Base-by-base conservation (phyloP, 768 basidiomycete species). In the Lactarius akahatsu region DNA sequence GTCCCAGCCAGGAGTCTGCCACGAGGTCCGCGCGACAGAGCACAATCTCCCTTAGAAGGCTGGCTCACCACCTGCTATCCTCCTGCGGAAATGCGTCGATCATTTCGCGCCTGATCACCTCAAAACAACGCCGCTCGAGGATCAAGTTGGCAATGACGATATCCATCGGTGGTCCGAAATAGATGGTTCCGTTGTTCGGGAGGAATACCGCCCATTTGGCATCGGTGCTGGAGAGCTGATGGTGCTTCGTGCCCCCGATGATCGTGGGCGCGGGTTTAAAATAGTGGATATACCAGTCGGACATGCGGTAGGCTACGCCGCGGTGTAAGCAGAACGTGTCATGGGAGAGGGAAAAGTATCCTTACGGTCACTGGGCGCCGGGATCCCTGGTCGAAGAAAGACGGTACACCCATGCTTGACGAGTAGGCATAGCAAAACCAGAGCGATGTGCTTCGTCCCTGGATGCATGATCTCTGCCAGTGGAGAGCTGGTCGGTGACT, bases 11-110 rank as follows among this genome's bases (percentile, higher is more conserved):
- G 11, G 73, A 38, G 61, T 77, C 76, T 57, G 80, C 38, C 32
- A 74, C 71, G 32, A 74, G 72, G 60, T 79, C 75, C 4, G 73
- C 74, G 0, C 74, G 74, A 52, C 80, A 81, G 34, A 77, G 68
- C 0, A 79, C 62, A 73, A 76, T 76, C 73, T 28, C 28, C 28
- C 28, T 28, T 28, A 28, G 28, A 28, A 28, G 28, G 28, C 28
- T 28, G 28, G 28, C 28, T 2, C 28, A 28, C 28, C 28, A 28
- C 28, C 28, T 28, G 28, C 28, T 28, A 28, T 28, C 28, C 28
- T 28, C 28, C 80, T 32, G 30, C 30, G 30, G 30, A 32, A 32
- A 32, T 5, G 30, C 30, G 30, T 32, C 30, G 30, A 32, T 32
- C 4, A 32, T 32, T 32, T 32, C 30, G 30, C 30, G 30, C 30